phyloP scores from a whole-genome alignment of 139 green algal genomes.

The Chlorella sp. region DNA sequence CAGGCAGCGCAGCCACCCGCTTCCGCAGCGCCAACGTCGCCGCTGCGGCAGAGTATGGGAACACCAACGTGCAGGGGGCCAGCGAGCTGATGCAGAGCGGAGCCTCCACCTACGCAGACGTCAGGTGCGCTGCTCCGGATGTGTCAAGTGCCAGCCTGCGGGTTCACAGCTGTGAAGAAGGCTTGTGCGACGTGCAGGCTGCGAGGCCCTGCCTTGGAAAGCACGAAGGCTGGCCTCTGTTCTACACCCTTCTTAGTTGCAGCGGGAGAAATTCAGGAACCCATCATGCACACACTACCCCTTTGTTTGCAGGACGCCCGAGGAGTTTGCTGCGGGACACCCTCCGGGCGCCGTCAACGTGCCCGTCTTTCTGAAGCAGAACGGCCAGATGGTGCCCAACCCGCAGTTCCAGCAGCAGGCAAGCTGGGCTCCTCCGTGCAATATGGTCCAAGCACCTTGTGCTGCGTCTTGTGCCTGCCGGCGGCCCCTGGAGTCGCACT shows the following conservation, averaged over 20 bases:
- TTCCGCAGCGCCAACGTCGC: not conserved
- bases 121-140: not conserved
- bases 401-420: slow-evolving; percentile 28
- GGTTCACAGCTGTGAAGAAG: too few relatives aligned
- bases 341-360: slow-evolving; percentile 40
- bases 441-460: too few relatives aligned
- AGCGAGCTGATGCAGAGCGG: not conserved
- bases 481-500: too few relatives aligned
- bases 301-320: slow-evolving; percentile 26
- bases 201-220: too few relatives aligned
- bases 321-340: slow-evolving; percentile 45
- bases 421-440: too few relatives aligned
- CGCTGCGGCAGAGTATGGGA: not conserved
- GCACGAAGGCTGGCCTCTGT: too few relatives aligned
- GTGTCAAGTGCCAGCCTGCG: too few relatives aligned
- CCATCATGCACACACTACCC: too few relatives aligned
- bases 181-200: too few relatives aligned
- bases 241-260: too few relatives aligned
- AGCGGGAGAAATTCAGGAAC: too few relatives aligned
- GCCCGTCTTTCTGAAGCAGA: slow-evolving; percentile 41
- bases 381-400: slow-evolving; percentile 22
- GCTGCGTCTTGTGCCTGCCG: too few relatives aligned
- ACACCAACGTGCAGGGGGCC: not conserved
- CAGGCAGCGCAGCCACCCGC: not conserved
- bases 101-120: not conserved